Base-by-base conservation (phyloP, 1,139 yeast genomes). In the Insectozyma bohioensis region DNA sequence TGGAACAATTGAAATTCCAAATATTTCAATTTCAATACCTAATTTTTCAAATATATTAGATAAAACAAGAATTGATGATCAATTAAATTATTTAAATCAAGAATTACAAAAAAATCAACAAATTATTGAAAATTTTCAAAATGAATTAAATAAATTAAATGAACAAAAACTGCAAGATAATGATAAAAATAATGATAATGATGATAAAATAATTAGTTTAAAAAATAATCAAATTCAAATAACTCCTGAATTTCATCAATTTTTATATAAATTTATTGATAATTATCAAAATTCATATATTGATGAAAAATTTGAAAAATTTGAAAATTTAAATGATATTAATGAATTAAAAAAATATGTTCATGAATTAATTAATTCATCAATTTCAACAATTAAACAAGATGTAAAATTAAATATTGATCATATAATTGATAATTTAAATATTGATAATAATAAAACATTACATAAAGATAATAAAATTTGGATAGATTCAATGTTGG, bases 201-300 rank as follows among this genome's bases (percentile, higher is more conserved):
- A 11, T 7, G 16, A 16, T 16, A 19, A 5, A 16, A 10, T 28
- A 19, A 20, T 35, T 8, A 61, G 55, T 39, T 45, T 61, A 14
- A 57, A 56, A 31, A 48, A 67, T 38, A 51, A 53, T 11, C 61
- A 61, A 36, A 51, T 68, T n/a, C 70, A 63, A 39, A 60, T 63
- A 30, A 37, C 56, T 4, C 73, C 74, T 0, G 70, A 64, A 36
- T 66, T 68, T 42, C 68, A 63, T 30, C 56, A 58, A 33, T 66
- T 58, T 40, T 49, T 68, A 36, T 57, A 52, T 35, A 49, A 54
- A 15, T 66, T 67, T 33, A 45, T 67, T 20, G 70, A 63, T 14
- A 56, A 53, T 27, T 57, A 58, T 34, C 39, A 35, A 25, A 28
- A 24, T 13, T 23, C 37, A 7, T 22, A 28, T n/a, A 17, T 34